Evolutionary conservation across 1,284 basidiomycete species (phyloP).

Genomic region (Mrakiaceae sp.): DNA sequence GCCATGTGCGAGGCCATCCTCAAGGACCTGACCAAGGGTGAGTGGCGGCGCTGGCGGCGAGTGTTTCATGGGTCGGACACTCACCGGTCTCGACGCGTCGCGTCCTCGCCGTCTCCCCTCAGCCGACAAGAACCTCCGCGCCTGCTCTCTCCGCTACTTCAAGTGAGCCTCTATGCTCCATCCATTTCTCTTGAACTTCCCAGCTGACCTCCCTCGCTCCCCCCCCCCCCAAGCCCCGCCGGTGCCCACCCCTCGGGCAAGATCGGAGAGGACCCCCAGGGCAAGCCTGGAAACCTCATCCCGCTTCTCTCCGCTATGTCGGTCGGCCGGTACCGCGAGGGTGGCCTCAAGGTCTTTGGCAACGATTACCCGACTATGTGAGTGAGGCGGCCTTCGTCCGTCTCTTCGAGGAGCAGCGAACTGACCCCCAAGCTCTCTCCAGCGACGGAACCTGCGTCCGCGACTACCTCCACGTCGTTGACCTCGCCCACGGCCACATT

Average conservation of each 20-base stretch:
- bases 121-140: constrained; percentile 68
- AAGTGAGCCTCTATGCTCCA: constrained; percentile 52
- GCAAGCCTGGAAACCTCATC: constrained; percentile 88
- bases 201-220: constrained; percentile 7
- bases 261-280: constrained; percentile 93
- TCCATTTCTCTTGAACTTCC: not conserved
- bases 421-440: not conserved
- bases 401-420: not conserved
- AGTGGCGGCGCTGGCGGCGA: constrained; percentile 27
- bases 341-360: constrained; percentile 83
- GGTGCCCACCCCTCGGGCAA: constrained; percentile 91
- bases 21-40: constrained; percentile 74
- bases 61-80: too few species aligned
- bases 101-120: not conserved
- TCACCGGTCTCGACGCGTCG: not conserved
- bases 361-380: constrained; percentile 94
- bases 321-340: constrained; percentile 70
- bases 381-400: constrained; percentile 25
- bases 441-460: constrained; percentile 94
- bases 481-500: constrained; percentile 86
- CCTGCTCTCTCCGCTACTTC: constrained; percentile 86
- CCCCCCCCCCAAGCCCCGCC: constrained; percentile 56
- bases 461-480: constrained; percentile 95
- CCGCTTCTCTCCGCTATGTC: constrained; percentile 95
- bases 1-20: constrained; percentile 87